Percentiles rank a stretch among this genome's conserved stretches.
Conservation (phyloP, 2,329 filamentous ascomycete species). For the Xylaria sp. region DNA sequence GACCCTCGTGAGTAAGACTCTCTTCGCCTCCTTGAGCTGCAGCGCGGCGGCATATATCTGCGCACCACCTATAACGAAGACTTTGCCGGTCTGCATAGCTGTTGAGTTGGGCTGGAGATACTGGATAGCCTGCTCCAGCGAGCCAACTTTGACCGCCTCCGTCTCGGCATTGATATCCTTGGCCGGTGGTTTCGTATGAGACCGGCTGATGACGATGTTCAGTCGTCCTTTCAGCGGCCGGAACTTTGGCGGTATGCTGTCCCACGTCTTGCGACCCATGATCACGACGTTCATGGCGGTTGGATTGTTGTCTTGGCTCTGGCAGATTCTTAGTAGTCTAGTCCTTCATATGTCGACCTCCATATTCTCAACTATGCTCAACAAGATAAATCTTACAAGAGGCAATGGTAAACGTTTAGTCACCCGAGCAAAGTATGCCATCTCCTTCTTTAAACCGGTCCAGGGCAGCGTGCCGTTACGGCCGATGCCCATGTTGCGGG, state of each 20-base stretch:
- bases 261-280: conserved; percentile 98
- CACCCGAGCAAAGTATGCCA: conserved; percentile 93
- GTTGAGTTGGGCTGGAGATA: conserved; percentile 53
- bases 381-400: conserved; percentile 47
- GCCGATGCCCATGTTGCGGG: conserved; percentile 90
- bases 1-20: conserved; percentile 77
- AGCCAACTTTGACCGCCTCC: conserved; percentile 66
- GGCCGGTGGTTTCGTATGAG: conserved; percentile 46
- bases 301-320: conserved; percentile 43
- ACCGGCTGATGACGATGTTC: conserved; percentile 82
- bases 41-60: conserved; percentile 84
- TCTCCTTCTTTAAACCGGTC: conserved; percentile 88
- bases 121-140: conserved; percentile 67
- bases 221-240: conserved; percentile 81
- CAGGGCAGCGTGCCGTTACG: conserved; percentile 82
- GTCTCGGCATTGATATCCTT: conserved; percentile 43
- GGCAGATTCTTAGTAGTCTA: conserved; percentile 1
- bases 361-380: background rate
- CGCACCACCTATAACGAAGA: conserved; percentile 91
- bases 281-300: conserved; percentile 77
- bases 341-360: background rate
- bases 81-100: conserved; percentile 58
- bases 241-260: conserved; percentile 82
- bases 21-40: conserved; percentile 62
- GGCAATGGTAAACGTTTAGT: conserved; percentile 71